phyloP scores from a whole-genome alignment of 2,329 filamentous ascomycete species.

The Ophidiomyces ophidiicola region DNA sequence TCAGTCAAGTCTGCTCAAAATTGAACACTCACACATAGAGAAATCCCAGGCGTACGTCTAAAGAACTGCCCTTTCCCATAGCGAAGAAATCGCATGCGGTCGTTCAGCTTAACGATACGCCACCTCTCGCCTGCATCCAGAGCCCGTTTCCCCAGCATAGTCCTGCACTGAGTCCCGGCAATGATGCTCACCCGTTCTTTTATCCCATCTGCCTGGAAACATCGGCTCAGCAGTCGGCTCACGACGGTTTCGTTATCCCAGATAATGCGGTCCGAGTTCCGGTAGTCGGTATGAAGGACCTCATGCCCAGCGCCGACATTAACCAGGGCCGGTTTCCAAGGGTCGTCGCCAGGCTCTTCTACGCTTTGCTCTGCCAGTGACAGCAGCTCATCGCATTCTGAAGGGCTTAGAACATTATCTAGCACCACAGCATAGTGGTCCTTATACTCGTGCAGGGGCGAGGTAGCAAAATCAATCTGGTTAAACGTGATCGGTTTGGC shows the following conservation, averaged over 20 bases:
- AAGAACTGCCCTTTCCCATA: conserved; percentile 66
- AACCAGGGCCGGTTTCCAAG: conserved; percentile 58
- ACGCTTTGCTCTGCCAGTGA: conserved; percentile 36
- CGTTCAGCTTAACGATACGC: conserved; percentile 41
- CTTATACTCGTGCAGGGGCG: conserved; percentile 42
- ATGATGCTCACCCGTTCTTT: conserved; percentile 31
- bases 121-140: neutral
- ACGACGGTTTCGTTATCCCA: conserved; percentile 55
- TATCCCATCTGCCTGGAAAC: conserved; percentile 27
- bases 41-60: conserved; percentile 28
- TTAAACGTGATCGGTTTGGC: conserved; percentile 30
- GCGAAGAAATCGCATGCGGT: conserved; percentile 62
- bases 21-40: neutral
- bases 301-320: conserved; percentile 53
- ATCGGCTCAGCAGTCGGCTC: conserved; percentile 49
- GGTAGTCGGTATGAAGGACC: conserved; percentile 43
- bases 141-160: neutral
- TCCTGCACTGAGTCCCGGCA: neutral
- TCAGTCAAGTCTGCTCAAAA: neutral
- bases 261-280: conserved; percentile 66
- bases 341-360: conserved; percentile 8
- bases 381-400: conserved; percentile 50
- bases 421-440: conserved; percentile 49
- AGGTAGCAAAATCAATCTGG: conserved; percentile 44
- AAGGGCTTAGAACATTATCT: conserved; percentile 49